Evolutionary conservation across 306 rosid genomes (phyloP), one percentile per base, ranked within the genome.

Genomic region (Gleditsia sinensis): DNA sequence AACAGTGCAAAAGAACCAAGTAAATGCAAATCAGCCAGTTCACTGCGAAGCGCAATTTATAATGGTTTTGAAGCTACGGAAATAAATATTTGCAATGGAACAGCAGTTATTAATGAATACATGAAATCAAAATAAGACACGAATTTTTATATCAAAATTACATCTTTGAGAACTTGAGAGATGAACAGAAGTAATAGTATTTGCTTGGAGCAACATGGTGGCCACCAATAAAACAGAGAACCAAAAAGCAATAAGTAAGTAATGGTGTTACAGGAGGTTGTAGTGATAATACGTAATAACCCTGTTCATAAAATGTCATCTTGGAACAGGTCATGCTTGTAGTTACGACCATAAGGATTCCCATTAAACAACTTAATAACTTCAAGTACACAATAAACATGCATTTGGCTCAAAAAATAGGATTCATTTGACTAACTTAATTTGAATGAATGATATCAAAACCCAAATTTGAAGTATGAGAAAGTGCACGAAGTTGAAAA

Each of bases 321-420:
- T 42, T 5, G 20, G 34, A 45, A 64, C 4, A 66, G 7, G 21
- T 28, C 13, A 43, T 8, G 6, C 27, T 27, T 14, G 6, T 40
- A 64, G 46, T 51, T n/a, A 57, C 60, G 48, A 53, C 3, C 70
- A 43, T 12, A 73, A 25, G 42, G 36, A 49, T 67, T 40, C 69
- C 51, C 46, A 68, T 1, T 13, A 54, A 25, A 67, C 14, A 16
- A 20, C 32, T 19, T 3, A 45, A 58, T 14, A 40, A 55, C 17
- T 19, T 50, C 0, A 50, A 50, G 60, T 6, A 36, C 27, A 50
- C 0, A 6, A 49, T 24, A 20, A 49, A 6, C 55, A 49, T 49
- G 24, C 55, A 19, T 49, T 49, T 7, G 25, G 25, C 58, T 21
- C n/a, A 14, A 54, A 23, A 53, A 7, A 55, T 23, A 23, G 7